Evolutionary conservation across 2,329 filamentous ascomycete genomes (phyloP), one percentile per base, ranked within the genome.

Genomic region (Didymella arachidicola): DNA sequence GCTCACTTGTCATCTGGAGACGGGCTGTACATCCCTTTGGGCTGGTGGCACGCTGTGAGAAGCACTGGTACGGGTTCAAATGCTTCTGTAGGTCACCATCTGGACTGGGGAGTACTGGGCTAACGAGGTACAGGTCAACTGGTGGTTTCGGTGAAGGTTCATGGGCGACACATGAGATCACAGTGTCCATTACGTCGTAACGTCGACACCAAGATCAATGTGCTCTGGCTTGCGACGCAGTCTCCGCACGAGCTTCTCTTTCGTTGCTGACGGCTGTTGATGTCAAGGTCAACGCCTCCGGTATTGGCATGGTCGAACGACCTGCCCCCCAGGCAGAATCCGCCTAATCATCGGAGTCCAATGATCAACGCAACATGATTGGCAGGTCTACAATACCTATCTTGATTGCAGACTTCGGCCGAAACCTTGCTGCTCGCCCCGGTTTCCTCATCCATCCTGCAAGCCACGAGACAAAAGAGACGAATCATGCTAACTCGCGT

Each of bases 21-120:
- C 77, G 87, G 84, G 0, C 70, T 96, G 8, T 95, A 92, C 73
- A 92, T 96, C 36, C 92, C 92, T 0, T 85, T 86, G 59, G 90
- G 90, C 1, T 95, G 91, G 91, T 96, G 92, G 92, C 92, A 96
- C 82, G 91, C 89, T 72, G 86, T 96, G 53, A 87, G 84, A 71
- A 90, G 91, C 38, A 68, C 83, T 44, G 86, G 85, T 1, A 67
- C 79, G 53, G 81, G 83, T 22, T 81, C 87, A 50, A 88, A 83
- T 53, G 86, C 82, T 61, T 87, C 85, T 56, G 85, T 86, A 51
- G 60, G 69, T 68, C 44, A 18, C 19, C 12, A n/a, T 11, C 25
- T 7, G n/a, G 25, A 10, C 16, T 14, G 45, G 44, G 39, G 38
- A 51, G 36, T 34, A 10, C 22, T 60, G 43, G 65, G 81, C 49